Base-by-base conservation (phyloP, 495 filamentous ascomycete genomes). In the Trichoderma virens region DNA sequence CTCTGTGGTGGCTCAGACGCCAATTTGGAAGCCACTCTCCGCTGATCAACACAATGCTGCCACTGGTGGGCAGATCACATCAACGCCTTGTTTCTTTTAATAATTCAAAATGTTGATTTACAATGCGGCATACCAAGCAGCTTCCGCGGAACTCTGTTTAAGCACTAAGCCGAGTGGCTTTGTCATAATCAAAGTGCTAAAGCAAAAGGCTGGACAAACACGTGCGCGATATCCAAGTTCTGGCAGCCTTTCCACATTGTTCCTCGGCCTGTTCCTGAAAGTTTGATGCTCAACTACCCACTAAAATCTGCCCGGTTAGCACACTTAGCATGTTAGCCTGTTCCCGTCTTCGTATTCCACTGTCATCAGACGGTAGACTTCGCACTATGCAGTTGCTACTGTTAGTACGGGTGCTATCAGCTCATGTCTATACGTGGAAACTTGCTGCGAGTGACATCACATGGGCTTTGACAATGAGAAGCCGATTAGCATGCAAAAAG, bases 191-290 rank as follows among this genome's bases (percentile, higher is more conserved):
- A 16, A 27, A n/a, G 45, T 51, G 45, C 45, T 30, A 56, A 16
- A 30, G 18, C 1, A 6, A 56, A 14, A 25, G 20, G 47, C 47
- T 56, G 51, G 23, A 56, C 23, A 56, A 56, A 56, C 51, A 56
- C 51, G 51, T 56, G 51, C 2, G 43, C 23, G n/a, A 47, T 47
- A 23, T 20, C 20, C 43, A 20, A 47, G 6, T 47, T 47, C 18
- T 47, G 43, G 20, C 23, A 47, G 20, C 43, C 8, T 23, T 47
- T 47, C 20, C 23, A 56, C 25, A 27, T 56, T 30, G 6, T 56
- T 30, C 51, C 51, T 56, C 51, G 51, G 51, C 51, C 51, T 27
- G 51, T 56, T 56, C 51, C 51, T 56, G 51, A 56, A 56, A 56
- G 51, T 30, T 20, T 56, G 25, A 28, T 28, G 51, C 51, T 56